These are phyloP conservation scores for Xylariaceae sp. DNA, from an alignment of 2,329 filamentous ascomycete genomes.

Conservation along the genomic window DNA sequence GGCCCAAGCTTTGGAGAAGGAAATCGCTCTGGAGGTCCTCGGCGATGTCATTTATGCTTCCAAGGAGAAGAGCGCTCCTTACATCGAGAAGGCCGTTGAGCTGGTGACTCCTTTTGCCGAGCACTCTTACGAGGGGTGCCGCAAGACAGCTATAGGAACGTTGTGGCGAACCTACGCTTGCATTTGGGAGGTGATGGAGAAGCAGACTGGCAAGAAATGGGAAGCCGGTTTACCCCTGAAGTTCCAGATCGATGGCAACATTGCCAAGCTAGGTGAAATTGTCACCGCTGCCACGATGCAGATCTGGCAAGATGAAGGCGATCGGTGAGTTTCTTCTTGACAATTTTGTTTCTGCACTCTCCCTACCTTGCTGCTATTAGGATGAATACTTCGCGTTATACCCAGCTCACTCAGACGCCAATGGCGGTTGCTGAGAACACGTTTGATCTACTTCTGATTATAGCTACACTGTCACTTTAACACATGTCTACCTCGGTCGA, in stretches of 20 bases:
- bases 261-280: conserved; percentile 81
- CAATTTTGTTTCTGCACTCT: conserved; percentile 31
- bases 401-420: conserved; percentile 99
- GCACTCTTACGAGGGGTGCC: conserved; percentile 88
- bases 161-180: conserved; percentile 91
- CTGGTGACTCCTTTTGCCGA: conserved; percentile 76
- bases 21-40: conserved; percentile 92
- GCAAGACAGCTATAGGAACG: conserved; percentile 86
- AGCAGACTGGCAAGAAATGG: conserved; percentile 77
- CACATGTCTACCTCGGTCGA: not conserved
- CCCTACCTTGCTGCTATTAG: conserved; percentile 38
- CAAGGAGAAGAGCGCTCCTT: conserved; percentile 53
- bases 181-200: conserved; percentile 83
- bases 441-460: conserved; percentile 51
- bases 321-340: conserved; percentile 67
- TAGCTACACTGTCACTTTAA: conserved; percentile 2
- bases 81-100: conserved; percentile 84
- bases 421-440: conserved; percentile 86
- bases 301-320: conserved; percentile 84
- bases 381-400: conserved; percentile 92
- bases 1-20: conserved; percentile 90
- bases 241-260: conserved; percentile 70
- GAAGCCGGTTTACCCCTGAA: conserved; percentile 80
- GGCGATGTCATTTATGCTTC: conserved; percentile 81
- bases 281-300: conserved; percentile 80